Conservation (phyloP, 2,329 filamentous ascomycete species). For the Fulvia fulva region DNA sequence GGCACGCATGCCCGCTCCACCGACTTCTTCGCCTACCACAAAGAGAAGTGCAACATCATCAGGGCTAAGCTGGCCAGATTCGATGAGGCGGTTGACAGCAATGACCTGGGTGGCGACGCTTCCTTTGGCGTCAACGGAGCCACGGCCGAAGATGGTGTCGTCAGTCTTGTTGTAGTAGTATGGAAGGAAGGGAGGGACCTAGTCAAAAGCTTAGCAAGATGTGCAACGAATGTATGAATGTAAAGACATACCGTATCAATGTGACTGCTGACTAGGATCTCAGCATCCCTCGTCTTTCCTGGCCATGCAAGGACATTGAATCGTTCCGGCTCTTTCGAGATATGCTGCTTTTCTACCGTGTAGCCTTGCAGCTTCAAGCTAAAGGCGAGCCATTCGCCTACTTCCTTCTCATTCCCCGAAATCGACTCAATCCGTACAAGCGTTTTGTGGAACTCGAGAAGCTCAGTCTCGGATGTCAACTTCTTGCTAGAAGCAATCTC, state of each 20-base stretch:
- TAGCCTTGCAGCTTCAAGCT: slow-evolving; percentile 62
- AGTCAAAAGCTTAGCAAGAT: too few species aligned
- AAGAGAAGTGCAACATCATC: slow-evolving; percentile 53
- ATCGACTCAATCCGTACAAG: slow-evolving; percentile 73
- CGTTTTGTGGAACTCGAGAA: slow-evolving; percentile 70
- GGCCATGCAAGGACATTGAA: slow-evolving; percentile 75
- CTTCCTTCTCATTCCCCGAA: slow-evolving; percentile 62
- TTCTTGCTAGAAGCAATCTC: slow-evolving; percentile 12
- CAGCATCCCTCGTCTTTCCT: slow-evolving; percentile 48
- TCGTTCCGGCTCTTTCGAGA: slow-evolving; percentile 43
- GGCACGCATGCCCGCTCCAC: slow-evolving; percentile 72
- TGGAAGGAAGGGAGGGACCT: slow-evolving; percentile 67
- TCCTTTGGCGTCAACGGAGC: slow-evolving; percentile 61
- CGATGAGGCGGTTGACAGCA: slow-evolving; percentile 56
- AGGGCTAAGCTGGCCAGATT: slow-evolving; percentile 38
- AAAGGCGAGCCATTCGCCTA: slow-evolving; percentile 64
- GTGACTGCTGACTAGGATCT: slow-evolving; percentile 70
- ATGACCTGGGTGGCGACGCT: slow-evolving; percentile 68
- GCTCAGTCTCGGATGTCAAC: slow-evolving; percentile 35
- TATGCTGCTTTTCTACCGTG: slow-evolving; percentile 58
- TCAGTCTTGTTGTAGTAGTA: slow-evolving; percentile 39
- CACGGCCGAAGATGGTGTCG: slow-evolving; percentile 58
- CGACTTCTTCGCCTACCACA: slow-evolving; percentile 77
- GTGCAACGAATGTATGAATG: background rate
- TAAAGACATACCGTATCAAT: slow-evolving; percentile 72